Conservation (phyloP, 176 grass and related monocot genomes). For the Typha latifolia region DNA sequence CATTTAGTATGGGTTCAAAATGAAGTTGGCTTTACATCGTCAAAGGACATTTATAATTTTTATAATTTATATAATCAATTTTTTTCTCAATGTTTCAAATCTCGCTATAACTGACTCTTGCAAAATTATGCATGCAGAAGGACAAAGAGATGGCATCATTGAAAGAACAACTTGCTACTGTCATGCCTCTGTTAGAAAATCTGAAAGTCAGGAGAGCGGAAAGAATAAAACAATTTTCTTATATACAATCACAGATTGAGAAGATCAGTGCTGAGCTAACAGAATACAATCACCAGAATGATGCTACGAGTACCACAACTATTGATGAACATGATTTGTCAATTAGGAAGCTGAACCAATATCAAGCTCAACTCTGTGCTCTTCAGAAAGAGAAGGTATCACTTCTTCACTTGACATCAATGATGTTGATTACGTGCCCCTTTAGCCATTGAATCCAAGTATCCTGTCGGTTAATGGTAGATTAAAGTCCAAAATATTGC, state of each 20-base stretch:
- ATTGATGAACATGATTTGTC: constrained; percentile 72
- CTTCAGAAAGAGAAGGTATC: constrained; percentile 97
- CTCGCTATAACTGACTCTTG: constrained; percentile 9
- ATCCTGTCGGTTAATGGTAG: no score
- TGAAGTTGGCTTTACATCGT: no score
- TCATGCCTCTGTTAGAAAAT: constrained; percentile 50
- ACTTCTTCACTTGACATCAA: neutral
- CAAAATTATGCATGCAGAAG: constrained; percentile 44
- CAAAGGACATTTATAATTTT: no score
- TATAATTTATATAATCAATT: no score
- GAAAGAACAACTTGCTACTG: constrained; percentile 60
- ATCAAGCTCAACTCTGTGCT: constrained; percentile 47
- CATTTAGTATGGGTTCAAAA: no score
- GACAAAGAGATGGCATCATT: constrained; percentile 47
- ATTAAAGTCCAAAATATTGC: no score
- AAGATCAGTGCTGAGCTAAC: constrained; percentile 62
- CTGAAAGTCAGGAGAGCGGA: constrained; percentile 73
- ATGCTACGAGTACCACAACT: constrained; percentile 3
- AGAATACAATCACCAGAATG: constrained; percentile 24
- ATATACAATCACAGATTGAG: constrained; percentile 64
- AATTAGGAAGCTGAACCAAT: constrained; percentile 55
- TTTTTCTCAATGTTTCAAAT: neutral
- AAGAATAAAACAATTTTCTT: constrained; percentile 52
- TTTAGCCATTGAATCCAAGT: no score
- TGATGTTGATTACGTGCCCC: neutral